Conservation (phyloP, 768 basidiomycete genomes). For the Psilocybe cyanescens region DNA sequence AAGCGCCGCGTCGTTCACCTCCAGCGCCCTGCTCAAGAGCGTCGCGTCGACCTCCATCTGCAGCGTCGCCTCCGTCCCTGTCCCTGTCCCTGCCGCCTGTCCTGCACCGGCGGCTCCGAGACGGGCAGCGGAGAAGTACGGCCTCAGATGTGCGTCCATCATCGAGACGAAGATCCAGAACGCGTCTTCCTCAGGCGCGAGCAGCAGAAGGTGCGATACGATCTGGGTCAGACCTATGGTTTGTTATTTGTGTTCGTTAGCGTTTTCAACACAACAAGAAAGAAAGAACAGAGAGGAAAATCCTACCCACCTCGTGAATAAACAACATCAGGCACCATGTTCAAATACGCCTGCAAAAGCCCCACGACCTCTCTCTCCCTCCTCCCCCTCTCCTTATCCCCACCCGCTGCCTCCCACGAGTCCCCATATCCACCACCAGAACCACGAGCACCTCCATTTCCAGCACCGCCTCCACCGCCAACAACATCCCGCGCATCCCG, state of each 20-base stretch:
- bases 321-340: constrained; percentile 84
- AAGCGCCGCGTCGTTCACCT: constrained; percentile 58
- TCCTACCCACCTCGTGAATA: constrained; percentile 60
- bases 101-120: no score
- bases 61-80: constrained; percentile 19
- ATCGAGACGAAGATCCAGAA: constrained; percentile 90
- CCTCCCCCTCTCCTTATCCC: background rate
- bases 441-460: background rate
- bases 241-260: no score
- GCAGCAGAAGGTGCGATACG: constrained; percentile 70
- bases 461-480: background rate
- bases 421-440: no score
- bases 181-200: constrained; percentile 85
- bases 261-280: background rate
- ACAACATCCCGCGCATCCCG: constrained; percentile 50
- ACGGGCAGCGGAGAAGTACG: constrained; percentile 61
- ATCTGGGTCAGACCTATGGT: constrained; percentile 66
- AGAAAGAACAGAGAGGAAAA: background rate
- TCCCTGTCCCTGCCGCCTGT: no score
- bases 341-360: constrained; percentile 73
- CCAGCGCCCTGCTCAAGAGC: constrained; percentile 72
- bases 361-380: constrained; percentile 39
- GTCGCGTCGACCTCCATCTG: constrained; percentile 81
- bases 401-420: background rate
- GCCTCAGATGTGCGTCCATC: constrained; percentile 83